Evolutionary conservation across 768 basidiomycete species (phyloP), one percentile per base, ranked within the genome.

Genomic region (Calocybe indica): DNA sequence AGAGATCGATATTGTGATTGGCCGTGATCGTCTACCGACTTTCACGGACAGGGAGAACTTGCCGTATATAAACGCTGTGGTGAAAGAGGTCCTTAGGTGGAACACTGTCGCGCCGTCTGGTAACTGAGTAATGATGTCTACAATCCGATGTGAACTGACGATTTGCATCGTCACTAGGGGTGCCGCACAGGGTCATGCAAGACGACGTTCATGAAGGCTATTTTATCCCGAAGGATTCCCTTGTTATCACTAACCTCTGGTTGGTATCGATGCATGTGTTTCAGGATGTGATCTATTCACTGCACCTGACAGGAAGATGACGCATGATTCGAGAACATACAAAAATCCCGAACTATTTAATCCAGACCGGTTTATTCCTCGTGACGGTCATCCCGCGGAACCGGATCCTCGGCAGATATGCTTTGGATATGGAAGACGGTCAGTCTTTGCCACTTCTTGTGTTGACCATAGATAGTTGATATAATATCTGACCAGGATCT

Each of bases 371-470:
- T 85, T 78, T 62, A 65, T 85, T 31, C 64, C 69, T 58, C 64
- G 62, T 13, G 70, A 67, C 50, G 66, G 60, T 44, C 64, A 62
- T 40, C 52, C 62, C 37, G 72, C 72, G 29, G 78, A 83, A 55
- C 59, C 55, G 13, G 82, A 85, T 61, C 80, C 83, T 50, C 78
- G 76, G 46, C 70, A 70, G 40, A 58, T 81, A 40, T 81, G 78
- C 55, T 88, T 85, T 63, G 85, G 85, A 5, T 88, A 85, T 57
- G 85, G 85, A 41, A 70, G 85, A 64, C 75, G 85, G 75, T 74
- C 50, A 50, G 73, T 64, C 33, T 30, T 44, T 42, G 9, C 33
- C 2, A 8, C 40, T 47, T 47, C 29, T 6, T 49, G 40, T 29
- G 15, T 38, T 40, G 8, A 32, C 45, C 22, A 37, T 44, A 29